phyloP scores from a whole-genome alignment of 495 filamentous ascomycete genomes.

The Neurospora discreta region DNA sequence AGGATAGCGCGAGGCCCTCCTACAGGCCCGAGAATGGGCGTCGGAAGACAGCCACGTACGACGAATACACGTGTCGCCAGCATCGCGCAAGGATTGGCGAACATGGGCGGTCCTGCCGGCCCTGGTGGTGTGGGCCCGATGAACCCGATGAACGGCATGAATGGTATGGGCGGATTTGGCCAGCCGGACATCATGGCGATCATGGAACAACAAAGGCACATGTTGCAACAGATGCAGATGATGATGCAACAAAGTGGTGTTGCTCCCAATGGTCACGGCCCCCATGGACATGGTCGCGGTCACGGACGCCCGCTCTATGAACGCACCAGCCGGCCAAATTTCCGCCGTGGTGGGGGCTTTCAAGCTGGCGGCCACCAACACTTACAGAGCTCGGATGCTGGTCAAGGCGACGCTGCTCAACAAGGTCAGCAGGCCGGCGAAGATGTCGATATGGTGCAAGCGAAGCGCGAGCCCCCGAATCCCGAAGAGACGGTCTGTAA shows the following conservation, averaged over 20 bases:
- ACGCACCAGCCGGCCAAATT: constrained; percentile 38
- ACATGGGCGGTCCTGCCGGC: constrained; percentile 21
- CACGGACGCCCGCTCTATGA: constrained; percentile 66
- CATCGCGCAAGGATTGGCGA: constrained; percentile 32
- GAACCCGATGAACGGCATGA: constrained; percentile 30
- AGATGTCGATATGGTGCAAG: constrained; percentile 42
- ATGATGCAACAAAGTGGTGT: constrained; percentile 42
- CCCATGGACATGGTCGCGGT: constrained; percentile 18
- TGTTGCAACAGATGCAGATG: constrained; percentile 63
- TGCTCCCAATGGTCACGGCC: background rate
- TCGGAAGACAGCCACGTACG: constrained; percentile 42
- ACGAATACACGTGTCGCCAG: constrained; percentile 31
- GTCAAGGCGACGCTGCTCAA: constrained; percentile 14
- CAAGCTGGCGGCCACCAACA: constrained; percentile 22
- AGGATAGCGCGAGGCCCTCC: constrained; percentile 65
- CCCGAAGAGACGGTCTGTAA: constrained; percentile 63
- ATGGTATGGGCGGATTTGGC: constrained; percentile 28
- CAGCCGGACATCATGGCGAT: constrained; percentile 75
- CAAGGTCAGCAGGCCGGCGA: constrained; percentile 19
- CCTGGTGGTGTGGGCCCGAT: constrained; percentile 20
- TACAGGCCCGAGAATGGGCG: constrained; percentile 53
- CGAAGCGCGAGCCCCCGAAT: constrained; percentile 34
- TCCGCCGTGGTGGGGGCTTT: constrained; percentile 26
- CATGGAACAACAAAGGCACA: constrained; percentile 79
- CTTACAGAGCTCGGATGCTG: constrained; percentile 11